Conservation (phyloP, 345 rosid species). For the Lenwebbia sp. region DNA sequence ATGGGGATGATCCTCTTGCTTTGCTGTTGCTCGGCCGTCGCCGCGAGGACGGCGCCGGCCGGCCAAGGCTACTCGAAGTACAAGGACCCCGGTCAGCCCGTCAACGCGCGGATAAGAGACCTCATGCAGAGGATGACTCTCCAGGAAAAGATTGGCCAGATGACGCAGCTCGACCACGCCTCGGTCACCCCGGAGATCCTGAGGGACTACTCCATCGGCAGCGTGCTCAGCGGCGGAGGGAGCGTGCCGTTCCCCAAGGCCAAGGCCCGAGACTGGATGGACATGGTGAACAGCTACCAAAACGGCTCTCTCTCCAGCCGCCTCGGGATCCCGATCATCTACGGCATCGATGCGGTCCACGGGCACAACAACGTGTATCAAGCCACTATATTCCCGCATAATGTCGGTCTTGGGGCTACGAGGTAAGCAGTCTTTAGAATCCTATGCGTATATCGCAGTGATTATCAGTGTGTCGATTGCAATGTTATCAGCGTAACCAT, state of each 20-base stretch:
- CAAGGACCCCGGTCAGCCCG: conserved; percentile 14
- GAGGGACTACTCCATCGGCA: conserved; percentile 66
- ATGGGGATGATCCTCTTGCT: background rate
- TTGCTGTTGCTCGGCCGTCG: background rate
- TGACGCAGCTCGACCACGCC: conserved; percentile 20
- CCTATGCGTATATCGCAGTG: background rate
- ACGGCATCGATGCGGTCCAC: conserved; percentile 60
- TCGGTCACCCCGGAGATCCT: conserved; percentile 24
- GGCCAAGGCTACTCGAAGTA: background rate
- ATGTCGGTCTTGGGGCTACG: conserved; percentile 50
- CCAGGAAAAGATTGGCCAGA: conserved; percentile 30
- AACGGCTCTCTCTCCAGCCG: conserved; percentile 46
- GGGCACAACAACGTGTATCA: conserved; percentile 41
- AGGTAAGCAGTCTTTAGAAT: conserved; percentile 25
- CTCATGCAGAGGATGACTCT: conserved; percentile 23
- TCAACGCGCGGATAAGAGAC: conserved; percentile 7
- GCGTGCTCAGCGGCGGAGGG: conserved; percentile 57
- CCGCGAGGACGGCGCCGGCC: background rate
- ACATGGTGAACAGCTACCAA: conserved; percentile 32
- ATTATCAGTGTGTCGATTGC: background rate
- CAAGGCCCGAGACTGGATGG: conserved; percentile 25
- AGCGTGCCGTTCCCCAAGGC: conserved; percentile 36
- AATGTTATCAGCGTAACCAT: background rate
- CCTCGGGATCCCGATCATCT: conserved; percentile 76
- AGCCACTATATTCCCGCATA: conserved; percentile 42